These are phyloP conservation scores for Bipolaris sorokiniana DNA, from an alignment of 2,329 filamentous ascomycete genomes.

Conservation along the genomic window DNA sequence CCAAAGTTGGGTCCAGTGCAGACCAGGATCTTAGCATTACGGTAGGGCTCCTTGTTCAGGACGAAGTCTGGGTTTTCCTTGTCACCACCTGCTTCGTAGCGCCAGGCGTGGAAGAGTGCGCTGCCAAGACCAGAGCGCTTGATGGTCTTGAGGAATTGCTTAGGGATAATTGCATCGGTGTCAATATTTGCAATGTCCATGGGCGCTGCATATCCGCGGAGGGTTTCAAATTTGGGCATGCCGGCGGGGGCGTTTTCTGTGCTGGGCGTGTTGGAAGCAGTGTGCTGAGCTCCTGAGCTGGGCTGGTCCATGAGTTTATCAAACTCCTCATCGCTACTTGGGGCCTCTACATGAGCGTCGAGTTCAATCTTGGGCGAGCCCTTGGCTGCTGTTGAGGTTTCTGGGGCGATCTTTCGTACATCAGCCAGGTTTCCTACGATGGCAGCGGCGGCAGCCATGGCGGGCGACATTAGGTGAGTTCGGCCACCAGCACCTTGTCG, in stretches of 20 bases:
- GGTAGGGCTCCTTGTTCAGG: slow-evolving; percentile 89
- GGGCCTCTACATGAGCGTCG: slow-evolving; percentile 63
- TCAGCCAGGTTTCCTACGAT: slow-evolving; percentile 91
- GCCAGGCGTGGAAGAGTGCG: slow-evolving; percentile 85
- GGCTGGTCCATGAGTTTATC: slow-evolving; percentile 67
- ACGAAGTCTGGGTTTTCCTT: slow-evolving; percentile 81
- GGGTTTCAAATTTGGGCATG: slow-evolving; percentile 80
- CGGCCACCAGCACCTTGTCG: slow-evolving; percentile 89
- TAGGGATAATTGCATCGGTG: slow-evolving; percentile 99
- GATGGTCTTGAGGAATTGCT: slow-evolving; percentile 99
- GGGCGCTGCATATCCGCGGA: slow-evolving; percentile 87
- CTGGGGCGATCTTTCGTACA: slow-evolving; percentile 75
- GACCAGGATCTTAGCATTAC: slow-evolving; percentile 84
- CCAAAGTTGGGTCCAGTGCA: slow-evolving; percentile 94
- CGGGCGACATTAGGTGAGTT: slow-evolving; percentile 95
- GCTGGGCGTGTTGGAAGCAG: slow-evolving; percentile 59
- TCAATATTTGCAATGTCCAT: slow-evolving; percentile 90
- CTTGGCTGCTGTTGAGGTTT: slow-evolving; percentile 49
- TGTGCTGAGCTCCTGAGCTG: slow-evolving; percentile 68
- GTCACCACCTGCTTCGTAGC: slow-evolving; percentile 70
- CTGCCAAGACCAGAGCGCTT: slow-evolving; percentile 92
- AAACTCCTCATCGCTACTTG: slow-evolving; percentile 66
- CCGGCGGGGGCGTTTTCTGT: slow-evolving; percentile 61
- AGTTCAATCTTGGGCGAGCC: slow-evolving; percentile 66
- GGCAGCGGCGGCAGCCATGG: slow-evolving; percentile 91